Base-by-base conservation (phyloP, 768 basidiomycete species). In the Pleurotus djamor region DNA sequence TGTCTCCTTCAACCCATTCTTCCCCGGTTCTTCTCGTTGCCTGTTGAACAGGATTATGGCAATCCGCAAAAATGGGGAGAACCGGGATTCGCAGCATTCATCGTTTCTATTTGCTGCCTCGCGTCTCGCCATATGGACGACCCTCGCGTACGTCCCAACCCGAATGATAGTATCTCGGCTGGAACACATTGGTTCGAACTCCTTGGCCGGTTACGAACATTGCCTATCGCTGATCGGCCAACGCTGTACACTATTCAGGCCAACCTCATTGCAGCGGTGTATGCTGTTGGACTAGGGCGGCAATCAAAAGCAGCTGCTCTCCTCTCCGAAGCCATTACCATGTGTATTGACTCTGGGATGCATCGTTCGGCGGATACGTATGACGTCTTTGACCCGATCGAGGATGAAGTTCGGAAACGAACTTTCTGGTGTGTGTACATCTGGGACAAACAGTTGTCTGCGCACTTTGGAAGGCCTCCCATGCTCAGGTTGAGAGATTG, bases 381-480 rank as follows among this genome's bases (percentile, higher is more conserved):
- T 67, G 89, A 92, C 68, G 80, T 92, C 54, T 96, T 97, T 70
- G 89, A 94, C 72, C 83, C 90, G 7, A 88, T 96, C 63, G 94
- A 96, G 70, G 89, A 91, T 61, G 93, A 96, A 70, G 86, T 94
- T 33, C 84, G 95, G 59, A 96, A 96, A 72, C 87, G 94, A 65
- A 96, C 95, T 0, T 97, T 97, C 72, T 97, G 94, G 94, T 92
- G 92, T 60, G 92, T 96, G 32, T 97, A 96, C 73, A 82, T 92
- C 52, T 96, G 95, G 95, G 95, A 97, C 74, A 96, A 97, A 74
- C 94, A 96, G 67, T 85, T 94, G 5, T 79, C 86, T 9, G 89
- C 91, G 59, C 89, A 93, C 71, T 96, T 96, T 69, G 94, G 95
- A 28, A 80, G 94, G 28, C 94, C 94, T 35, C 86, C 94, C 2